Percentiles rank a stretch among this genome's conserved stretches.
Conservation (phyloP, 2,329 filamentous ascomycete species). For the Trichoderma polysporum region DNA sequence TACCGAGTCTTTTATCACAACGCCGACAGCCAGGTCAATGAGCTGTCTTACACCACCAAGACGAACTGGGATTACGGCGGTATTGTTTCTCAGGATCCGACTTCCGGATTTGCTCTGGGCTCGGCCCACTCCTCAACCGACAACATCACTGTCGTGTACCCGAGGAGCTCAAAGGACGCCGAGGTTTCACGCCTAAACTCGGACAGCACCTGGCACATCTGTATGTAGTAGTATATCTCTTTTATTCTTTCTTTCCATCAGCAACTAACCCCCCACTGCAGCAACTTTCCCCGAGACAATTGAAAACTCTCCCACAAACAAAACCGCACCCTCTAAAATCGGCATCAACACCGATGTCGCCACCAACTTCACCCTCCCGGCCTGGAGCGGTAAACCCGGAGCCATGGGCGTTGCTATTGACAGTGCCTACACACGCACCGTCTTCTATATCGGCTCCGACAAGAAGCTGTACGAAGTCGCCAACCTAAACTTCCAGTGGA, state of each 20-base stretch:
- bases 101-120: neutral
- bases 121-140: neutral
- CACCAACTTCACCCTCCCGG: neutral
- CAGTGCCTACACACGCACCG: neutral
- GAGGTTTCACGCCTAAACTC: constrained; percentile 5
- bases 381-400: neutral
- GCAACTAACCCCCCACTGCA: neutral
- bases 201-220: constrained; percentile 3
- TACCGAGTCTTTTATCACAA: constrained; percentile 13
- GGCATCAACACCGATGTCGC: neutral
- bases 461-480: neutral
- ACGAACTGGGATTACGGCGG: constrained; percentile 6
- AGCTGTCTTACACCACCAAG: neutral
- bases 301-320: neutral
- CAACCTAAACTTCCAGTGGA: constrained; percentile 5
- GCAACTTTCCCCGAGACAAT: constrained; percentile 3
- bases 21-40: neutral
- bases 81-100: constrained; percentile 7
- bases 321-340: neutral
- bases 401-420: constrained; percentile 4
- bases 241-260: neutral
- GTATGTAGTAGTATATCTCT: neutral
- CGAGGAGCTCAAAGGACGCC: neutral
- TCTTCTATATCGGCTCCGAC: constrained; percentile 8
- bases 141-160: constrained; percentile 6